These are phyloP conservation scores for Jamesozyma spencerorum DNA, from an alignment of 805 yeast genomes.

Conservation along the genomic window DNA sequence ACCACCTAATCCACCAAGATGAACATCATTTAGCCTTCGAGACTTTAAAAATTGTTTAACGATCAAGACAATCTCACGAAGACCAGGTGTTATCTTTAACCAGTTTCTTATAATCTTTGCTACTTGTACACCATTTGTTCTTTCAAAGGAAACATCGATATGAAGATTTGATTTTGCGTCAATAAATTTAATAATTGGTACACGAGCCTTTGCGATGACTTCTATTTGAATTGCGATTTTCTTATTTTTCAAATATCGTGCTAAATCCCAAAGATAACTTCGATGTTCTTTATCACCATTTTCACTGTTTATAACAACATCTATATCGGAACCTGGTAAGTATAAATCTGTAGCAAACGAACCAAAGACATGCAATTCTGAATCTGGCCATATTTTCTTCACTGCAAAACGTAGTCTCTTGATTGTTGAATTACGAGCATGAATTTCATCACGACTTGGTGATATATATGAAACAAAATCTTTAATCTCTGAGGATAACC, in stretches of 20 bases:
- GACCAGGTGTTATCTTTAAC: slow-evolving; percentile 63
- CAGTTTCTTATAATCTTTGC: slow-evolving; percentile 70
- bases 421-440: slow-evolving; percentile 58
- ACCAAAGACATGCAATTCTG: slow-evolving; percentile 81
- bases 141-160: slow-evolving; percentile 85
- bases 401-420: slow-evolving; percentile 45
- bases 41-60: slow-evolving; percentile 78
- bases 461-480: slow-evolving; percentile 81
- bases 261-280: slow-evolving; percentile 58
- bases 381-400: slow-evolving; percentile 60
- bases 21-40: slow-evolving; percentile 75
- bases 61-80: slow-evolving; percentile 72
- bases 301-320: slow-evolving; percentile 72
- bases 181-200: slow-evolving; percentile 86
- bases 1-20: slow-evolving; percentile 91
- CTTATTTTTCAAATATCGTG: slow-evolving; percentile 54
- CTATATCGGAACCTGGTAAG: slow-evolving; percentile 94
- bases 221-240: slow-evolving; percentile 64
- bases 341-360: slow-evolving; percentile 90
- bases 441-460: slow-evolving; percentile 68
- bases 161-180: slow-evolving; percentile 64
- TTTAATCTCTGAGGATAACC: slow-evolving; percentile 78
- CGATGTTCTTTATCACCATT: slow-evolving; percentile 51
- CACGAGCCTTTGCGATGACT: slow-evolving; percentile 83
- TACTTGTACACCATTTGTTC: slow-evolving; percentile 72